Percentiles rank a stretch among this genome's conserved stretches.
Evolutionary conservation across 2,329 filamentous ascomycete genomes (phyloP).

Genomic region (Colletotrichum limetticola): DNA sequence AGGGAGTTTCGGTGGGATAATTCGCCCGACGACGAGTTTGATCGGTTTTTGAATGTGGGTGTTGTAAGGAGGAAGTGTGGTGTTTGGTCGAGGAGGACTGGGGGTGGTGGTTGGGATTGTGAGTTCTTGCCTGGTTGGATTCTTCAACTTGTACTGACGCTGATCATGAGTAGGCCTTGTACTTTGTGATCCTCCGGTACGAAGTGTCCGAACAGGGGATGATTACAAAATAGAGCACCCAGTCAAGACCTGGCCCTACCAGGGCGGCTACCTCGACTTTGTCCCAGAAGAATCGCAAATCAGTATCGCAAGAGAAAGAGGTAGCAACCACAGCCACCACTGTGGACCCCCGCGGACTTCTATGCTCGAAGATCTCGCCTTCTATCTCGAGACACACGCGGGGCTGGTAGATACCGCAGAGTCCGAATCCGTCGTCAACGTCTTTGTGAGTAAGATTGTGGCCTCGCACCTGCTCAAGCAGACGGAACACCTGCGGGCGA

Average conservation of each 20-base stretch:
- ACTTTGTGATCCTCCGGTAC: slow-evolving; percentile 39
- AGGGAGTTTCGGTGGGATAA: slow-evolving; percentile 29
- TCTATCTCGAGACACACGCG: slow-evolving; percentile 38
- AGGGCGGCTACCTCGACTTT: slow-evolving; percentile 42
- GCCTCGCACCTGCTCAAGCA: slow-evolving; percentile 40
- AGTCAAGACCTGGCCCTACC: slow-evolving; percentile 37
- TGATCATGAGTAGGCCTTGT: slow-evolving; percentile 34
- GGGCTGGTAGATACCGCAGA: slow-evolving; percentile 22
- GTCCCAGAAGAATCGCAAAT: slow-evolving; percentile 37
- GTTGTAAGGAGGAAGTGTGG: slow-evolving; percentile 39
- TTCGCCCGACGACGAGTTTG: slow-evolving; percentile 28
- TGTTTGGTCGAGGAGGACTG: slow-evolving; percentile 35
- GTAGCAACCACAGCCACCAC: not conserved
- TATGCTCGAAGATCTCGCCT: slow-evolving; percentile 40
- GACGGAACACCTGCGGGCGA: slow-evolving; percentile 37
- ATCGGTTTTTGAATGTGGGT: slow-evolving; percentile 36
- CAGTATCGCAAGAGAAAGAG: slow-evolving; percentile 5
- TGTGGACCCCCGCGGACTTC: slow-evolving; percentile 37
- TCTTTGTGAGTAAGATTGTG: slow-evolving; percentile 40
- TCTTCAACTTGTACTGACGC: not conserved
- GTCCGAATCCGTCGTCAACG: slow-evolving; percentile 26
- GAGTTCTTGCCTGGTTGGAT: not conserved
- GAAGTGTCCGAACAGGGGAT: slow-evolving; percentile 35
- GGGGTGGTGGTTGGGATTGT: slow-evolving; percentile 39
- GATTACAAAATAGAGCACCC: slow-evolving; percentile 31